These are phyloP conservation scores for Fusarium sp. DNA, from an alignment of 2,329 filamentous ascomycete genomes.

Conservation along the genomic window DNA sequence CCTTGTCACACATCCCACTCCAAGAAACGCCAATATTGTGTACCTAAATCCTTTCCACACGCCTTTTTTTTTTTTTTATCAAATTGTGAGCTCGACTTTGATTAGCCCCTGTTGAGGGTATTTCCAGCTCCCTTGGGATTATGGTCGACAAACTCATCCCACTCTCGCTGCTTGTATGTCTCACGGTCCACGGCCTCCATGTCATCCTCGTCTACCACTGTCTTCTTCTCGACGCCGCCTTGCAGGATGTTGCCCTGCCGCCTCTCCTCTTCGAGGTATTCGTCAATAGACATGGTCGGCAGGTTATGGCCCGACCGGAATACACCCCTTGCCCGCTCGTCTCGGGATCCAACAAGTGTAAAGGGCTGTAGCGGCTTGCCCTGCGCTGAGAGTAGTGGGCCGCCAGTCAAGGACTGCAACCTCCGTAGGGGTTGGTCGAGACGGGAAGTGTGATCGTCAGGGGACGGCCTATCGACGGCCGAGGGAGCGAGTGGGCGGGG, in stretches of 20 bases:
- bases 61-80: not conserved
- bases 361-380: conserved; percentile 94
- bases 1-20: not conserved
- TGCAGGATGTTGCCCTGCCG: conserved; percentile 89
- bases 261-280: conserved; percentile 94
- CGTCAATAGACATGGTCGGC: conserved; percentile 97
- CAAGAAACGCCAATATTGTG: conserved; percentile 25
- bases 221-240: conserved; percentile 82
- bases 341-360: conserved; percentile 82
- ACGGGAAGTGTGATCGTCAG: conserved; percentile 71
- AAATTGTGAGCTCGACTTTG: not conserved
- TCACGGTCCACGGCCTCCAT: conserved; percentile 88
- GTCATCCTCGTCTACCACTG: conserved; percentile 90
- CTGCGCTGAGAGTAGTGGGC: conserved; percentile 80
- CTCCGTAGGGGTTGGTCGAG: conserved; percentile 75
- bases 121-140: conserved; percentile 89
- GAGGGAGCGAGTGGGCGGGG: conserved; percentile 67
- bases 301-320: conserved; percentile 93
- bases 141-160: conserved; percentile 94
- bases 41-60: not conserved
- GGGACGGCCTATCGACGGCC: conserved; percentile 58
- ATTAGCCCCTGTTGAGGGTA: conserved; percentile 80
- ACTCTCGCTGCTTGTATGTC: conserved; percentile 91
- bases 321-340: conserved; percentile 81
- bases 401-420: conserved; percentile 64